Conservation (phyloP, 208 protist genomes). For the Leishmania gerbilli region DNA sequence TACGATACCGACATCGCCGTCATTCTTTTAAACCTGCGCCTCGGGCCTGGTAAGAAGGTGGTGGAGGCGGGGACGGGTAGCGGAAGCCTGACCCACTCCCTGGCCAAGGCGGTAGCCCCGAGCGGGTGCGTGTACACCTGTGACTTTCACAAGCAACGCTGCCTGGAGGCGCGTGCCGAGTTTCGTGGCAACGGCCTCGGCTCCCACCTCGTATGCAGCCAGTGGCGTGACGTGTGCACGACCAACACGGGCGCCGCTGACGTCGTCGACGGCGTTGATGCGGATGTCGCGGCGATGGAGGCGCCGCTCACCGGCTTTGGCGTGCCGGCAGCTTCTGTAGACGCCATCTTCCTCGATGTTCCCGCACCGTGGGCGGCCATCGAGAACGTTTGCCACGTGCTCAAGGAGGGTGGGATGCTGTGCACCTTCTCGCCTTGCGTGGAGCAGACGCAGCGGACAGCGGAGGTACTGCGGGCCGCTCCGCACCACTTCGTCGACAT, state of each 20-base stretch:
- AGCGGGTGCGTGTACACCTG: conserved; percentile 82
- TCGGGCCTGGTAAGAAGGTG: conserved; percentile 74
- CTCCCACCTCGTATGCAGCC: conserved; percentile 60
- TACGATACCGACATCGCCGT: conserved; percentile 92
- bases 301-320: conserved; percentile 70
- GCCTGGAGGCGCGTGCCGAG: conserved; percentile 74
- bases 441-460: conserved; percentile 92
- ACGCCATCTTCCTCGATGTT: conserved; percentile 94
- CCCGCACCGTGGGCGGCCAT: conserved; percentile 87
- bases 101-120: conserved; percentile 83
- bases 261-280: conserved; percentile 33
- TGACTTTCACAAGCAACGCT: conserved; percentile 90
- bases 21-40: conserved; percentile 74
- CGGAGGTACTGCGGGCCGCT: conserved; percentile 52
- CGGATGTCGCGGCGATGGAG: conserved; percentile 42
- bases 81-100: conserved; percentile 85
- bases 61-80: conserved; percentile 92
- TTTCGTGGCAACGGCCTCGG: conserved; percentile 74
- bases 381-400: conserved; percentile 85
- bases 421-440: conserved; percentile 95
- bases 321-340: conserved; percentile 66
- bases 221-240: conserved; percentile 87
- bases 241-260: conserved; percentile 32
- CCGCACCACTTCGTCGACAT: conserved; percentile 85
- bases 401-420: conserved; percentile 82